Base-by-base conservation (phyloP, 768 basidiomycete species). In the Phlebiopsis gigantea region DNA sequence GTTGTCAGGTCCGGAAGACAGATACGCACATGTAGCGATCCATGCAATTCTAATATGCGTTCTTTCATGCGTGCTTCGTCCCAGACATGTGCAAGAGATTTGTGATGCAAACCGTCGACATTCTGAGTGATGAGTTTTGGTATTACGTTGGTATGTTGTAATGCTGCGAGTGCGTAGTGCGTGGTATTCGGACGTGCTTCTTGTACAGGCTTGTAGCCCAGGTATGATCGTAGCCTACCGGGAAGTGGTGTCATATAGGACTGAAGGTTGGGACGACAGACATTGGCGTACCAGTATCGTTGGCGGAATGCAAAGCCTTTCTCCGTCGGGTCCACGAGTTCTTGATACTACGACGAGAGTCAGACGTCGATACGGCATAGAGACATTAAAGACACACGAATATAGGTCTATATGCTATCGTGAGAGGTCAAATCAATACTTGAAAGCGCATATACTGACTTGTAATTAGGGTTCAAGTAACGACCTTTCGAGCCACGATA, bases 51-150 rank as follows among this genome's bases (percentile, higher is more conserved):
- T 22, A 97, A 74, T 44, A 93, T 84, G 24, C 71, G 68, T 61
- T 69, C 52, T 60, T 71, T 48, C 69, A 72, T 66, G 21, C 62
- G 66, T n/a, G 65, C 66, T 52, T 68, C 71, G 59, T 66, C 71
- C 72, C 69, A 73, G 58, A 79, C 76, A 66, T 72, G 71, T 31
- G 70, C 56, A 19, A 89, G 71, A 7, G 92, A 90, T 71, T 90
- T 92, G 51, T 85, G 85, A 65, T 98, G 95, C 5, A 98, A 80
- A 1, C 93, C 94, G 65, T 98, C 96, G n/a, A 98, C 95, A 62
- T 90, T 90, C 77, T 87, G 88, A 0, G 96, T 98, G 59, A 98
- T 83, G 29, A 94, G 69, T 25, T 74, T 72, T 21, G 78, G 70
- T 19, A 90, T 75, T 52, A 84, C 70, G 2, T 78, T 80, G 8